Evolutionary conservation across 768 basidiomycete species (phyloP).

Genomic region (Collybia nuda): DNA sequence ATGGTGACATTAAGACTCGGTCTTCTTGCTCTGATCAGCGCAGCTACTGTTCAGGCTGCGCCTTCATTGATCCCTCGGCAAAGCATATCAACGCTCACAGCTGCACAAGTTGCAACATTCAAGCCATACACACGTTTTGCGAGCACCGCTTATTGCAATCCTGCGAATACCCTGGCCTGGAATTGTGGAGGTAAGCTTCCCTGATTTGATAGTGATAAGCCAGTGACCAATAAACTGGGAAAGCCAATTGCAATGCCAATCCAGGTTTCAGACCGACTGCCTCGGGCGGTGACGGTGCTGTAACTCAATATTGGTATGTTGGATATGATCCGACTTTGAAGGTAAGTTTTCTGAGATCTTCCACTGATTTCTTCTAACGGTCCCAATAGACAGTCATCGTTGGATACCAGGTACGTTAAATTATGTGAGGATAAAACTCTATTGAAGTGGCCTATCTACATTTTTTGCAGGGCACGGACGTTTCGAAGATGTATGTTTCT

Average conservation of each 20-base stretch:
- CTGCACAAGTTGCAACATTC: constrained; percentile 42
- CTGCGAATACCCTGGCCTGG: constrained; percentile 35
- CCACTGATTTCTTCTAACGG: constrained; percentile 22
- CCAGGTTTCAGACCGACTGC: constrained; percentile 43
- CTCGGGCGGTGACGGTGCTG: constrained; percentile 44
- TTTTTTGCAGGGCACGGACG: too few species aligned
- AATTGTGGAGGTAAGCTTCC: constrained; percentile 50
- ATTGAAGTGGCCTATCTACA: too few species aligned
- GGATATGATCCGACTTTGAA: constrained; percentile 34
- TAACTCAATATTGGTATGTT: constrained; percentile 45
- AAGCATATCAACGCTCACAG: constrained; percentile 37
- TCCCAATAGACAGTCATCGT: too few species aligned
- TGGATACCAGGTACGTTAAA: too few species aligned
- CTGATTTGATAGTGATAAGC: constrained; percentile 40
- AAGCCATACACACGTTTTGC: constrained; percentile 50
- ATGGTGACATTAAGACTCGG: too few species aligned
- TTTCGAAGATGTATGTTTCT: constrained; percentile 31
- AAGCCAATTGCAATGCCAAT: constrained; percentile 48
- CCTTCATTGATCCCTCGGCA: constrained; percentile 19
- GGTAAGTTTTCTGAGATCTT: neutral
- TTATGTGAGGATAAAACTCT: too few species aligned
- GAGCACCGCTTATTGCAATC: constrained; percentile 48
- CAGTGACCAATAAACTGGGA: neutral
- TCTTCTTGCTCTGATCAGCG: constrained; percentile 3
- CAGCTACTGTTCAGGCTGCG: constrained; percentile 5